Base-by-base conservation (phyloP, 768 basidiomycete species). In the Termitomyces sp. region DNA sequence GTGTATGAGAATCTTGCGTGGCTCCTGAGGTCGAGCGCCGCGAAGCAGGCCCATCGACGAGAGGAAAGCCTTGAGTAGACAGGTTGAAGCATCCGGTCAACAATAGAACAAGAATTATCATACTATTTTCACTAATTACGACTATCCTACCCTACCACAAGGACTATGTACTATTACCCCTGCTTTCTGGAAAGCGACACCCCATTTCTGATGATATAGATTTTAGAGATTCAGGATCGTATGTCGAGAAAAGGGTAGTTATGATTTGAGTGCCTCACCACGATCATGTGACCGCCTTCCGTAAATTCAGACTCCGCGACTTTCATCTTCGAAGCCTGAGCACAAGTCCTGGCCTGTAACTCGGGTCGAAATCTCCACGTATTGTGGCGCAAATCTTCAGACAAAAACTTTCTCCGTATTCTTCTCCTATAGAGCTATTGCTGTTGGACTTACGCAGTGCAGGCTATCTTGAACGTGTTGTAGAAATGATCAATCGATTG, bases 1-100 rank as follows among this genome's bases (percentile, higher is more conserved):
- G 95, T 98, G 20, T 99, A 98, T 70, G 97, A 94, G 70, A 94
- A 94, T 63, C 69, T 94, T 57, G 91, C 92, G 0, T 94, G 91
- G 91, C 67, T 93, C 30, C 70, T 94, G 45, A 78, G 87, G 61
- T 84, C 82, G 6, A 80, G 81, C 3, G 91, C 90, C 50, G 75
- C 77, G n/a, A 79, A 73, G 59, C 76, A 81, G 33, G 82, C 81
- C 58, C 70, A 70, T 54, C 58, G 57, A 36, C 54, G 53, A 45
- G 27, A 49, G 45, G 49, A 30, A 16, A 55, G 24, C 20, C 5
- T 45, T 50, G 36, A 56, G 39, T 63, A 60, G 58, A 51, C 39
- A 20, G 33, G 15, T 20, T 27, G 37, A 30, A 18, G 42, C 18
- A 30, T 34, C 3, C 16, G 18, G 39, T 42, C 20, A 30, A 22